Conservation (phyloP, 805 yeast genomes). For the Lipomyces orientalis region DNA sequence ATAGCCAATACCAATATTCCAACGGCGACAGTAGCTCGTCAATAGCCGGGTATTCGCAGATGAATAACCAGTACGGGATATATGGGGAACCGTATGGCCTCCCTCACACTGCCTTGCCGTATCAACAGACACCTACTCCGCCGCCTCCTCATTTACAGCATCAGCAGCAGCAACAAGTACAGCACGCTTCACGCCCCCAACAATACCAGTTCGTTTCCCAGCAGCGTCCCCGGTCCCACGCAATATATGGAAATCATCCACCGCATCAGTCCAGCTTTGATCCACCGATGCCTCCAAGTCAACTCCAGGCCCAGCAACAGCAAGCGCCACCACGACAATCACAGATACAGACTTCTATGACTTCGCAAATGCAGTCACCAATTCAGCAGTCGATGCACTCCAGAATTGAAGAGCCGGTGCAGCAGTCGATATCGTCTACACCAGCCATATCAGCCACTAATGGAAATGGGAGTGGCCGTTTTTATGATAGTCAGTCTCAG, state of each 20-base stretch:
- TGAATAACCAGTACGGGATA: not conserved
- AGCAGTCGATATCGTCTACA: too few relatives aligned
- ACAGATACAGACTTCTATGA: not conserved
- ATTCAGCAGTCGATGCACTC: not conserved
- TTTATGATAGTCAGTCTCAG: not conserved
- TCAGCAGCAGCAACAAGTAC: slow-evolving; percentile 12
- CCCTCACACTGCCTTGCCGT: not conserved
- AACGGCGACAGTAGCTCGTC: not conserved
- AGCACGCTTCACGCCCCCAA: not conserved
- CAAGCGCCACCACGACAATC: not conserved
- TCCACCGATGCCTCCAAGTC: not conserved
- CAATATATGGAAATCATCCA: slow-evolving; percentile 7
- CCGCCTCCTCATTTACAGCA: slow-evolving; percentile 5
- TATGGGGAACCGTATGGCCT: not conserved
- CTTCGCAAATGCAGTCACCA: not conserved
- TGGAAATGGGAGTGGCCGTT: slow-evolving; percentile 5
- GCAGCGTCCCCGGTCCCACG: slow-evolving; percentile 7
- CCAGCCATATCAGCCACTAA: not conserved
- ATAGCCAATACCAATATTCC: not conserved
- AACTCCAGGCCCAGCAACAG: slow-evolving; percentile 2
- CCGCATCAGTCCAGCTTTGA: slow-evolving; percentile 9
- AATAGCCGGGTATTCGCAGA: not conserved
- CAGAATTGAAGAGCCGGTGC: not conserved
- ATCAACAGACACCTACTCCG: not conserved
- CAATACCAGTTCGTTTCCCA: slow-evolving; percentile 1